Evolutionary conservation across 495 filamentous ascomycete genomes (phyloP), one percentile per base, ranked within the genome.

Genomic region (Immersiella caudata): DNA sequence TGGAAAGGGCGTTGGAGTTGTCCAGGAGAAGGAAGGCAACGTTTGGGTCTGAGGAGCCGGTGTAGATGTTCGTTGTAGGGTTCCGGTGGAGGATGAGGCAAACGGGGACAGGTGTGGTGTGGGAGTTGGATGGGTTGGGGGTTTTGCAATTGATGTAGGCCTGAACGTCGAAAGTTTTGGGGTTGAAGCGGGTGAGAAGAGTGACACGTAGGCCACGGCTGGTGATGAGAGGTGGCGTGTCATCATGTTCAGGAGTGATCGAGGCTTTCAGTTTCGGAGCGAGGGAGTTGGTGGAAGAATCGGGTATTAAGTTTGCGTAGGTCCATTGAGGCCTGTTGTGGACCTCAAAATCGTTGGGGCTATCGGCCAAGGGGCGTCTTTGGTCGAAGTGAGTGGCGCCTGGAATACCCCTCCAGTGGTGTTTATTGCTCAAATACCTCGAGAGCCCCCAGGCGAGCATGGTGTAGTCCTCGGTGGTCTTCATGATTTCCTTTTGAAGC

Each of bases 401-500:
- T 0, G 58, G 56, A 1, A 66, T 25, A 24, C 68, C 64, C 20
- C 65, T 67, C 69, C 69, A 71, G 51, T 71, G 62, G 58, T 71
- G 69, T 26, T 67, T 71, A 35, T 68, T 71, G 62, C 69, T 71
- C 11, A 71, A 62, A 35, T 65, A 65, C 51, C 65, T 71, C 27
- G 69, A 67, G 0, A 62, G 21, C 0, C 72, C 72, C 72, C 72
- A 74, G 21, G 75, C 72, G 0, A 77, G 68, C 63, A 79, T 76
- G 2, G 71, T 71, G 52, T 77, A 73, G 58, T 75, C 74, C 40
- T 75, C 65, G 1, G 71, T 70, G 18, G 69, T 71, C 36, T 71
- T 74, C 62, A 77, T 74, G 57, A 79, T 72, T 40, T 73, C 71
- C 9, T 75, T 63, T 50, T 75, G 75, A 6, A 73, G 57, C 1